Base-by-base conservation (phyloP, 176 grass and related monocot genomes). In the Oryza meyeriana region DNA sequence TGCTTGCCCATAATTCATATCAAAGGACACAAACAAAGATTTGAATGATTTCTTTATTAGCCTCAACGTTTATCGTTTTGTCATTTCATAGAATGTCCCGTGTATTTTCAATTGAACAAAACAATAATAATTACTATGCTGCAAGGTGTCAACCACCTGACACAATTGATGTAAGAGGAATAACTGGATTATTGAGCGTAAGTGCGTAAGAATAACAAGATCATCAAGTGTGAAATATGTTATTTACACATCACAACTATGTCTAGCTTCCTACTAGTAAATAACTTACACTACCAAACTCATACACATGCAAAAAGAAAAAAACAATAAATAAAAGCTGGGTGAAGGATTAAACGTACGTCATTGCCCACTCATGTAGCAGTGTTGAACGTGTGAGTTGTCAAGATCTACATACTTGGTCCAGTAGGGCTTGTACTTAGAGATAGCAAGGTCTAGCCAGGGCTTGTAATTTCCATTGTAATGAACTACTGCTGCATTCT, bases 391-490 rank as follows among this genome's bases (percentile, higher is more conserved):
- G 39, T 98, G 80, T 0, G 85, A 82, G 75, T 88, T 88, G 48
- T 93, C 89, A 71, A 90, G 72, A 77, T 92, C 84, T 29, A 99
- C 89, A 86, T 86, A 86, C 85, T 93, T 99, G 44, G 92, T 93
- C 96, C 96, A 95, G 79, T 93, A 95, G n/a, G 82, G 6, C 73
- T 88, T 93, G 85, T 99, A 99, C 87, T 95, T 95, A 17, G 84
- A 85, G 77, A 99, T 85, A 22, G 96, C 96, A 93, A 99, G 93
- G 85, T 99, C 91, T 27, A 99, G 77, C 96, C 96, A 99, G 16
- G 96, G 93, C 82, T 95, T 99, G 87, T 99, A 95, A 48, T 99
- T 99, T 63, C 96, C 96, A 1, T 99, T 99, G 58, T 99, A 99
- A 75, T 99, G 96, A 85, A 95, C 79, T 34, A 99, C 91, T 0